Percentiles rank a stretch among this genome's conserved stretches.
Conservation (phyloP, 495 filamentous ascomycete species). For the Neurospora discreta region DNA sequence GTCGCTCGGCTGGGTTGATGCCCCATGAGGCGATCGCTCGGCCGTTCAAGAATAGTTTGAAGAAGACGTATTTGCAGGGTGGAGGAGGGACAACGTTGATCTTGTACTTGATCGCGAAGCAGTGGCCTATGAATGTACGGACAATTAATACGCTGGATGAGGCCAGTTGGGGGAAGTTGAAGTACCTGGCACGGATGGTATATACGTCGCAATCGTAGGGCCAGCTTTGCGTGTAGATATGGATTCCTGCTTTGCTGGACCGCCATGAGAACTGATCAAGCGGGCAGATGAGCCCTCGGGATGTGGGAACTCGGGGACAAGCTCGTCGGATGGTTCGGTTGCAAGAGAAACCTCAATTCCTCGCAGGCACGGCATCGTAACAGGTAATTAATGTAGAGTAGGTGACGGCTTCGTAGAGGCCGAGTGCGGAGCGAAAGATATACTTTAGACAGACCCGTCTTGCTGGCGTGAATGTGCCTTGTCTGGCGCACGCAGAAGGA, state of each 20-base stretch:
- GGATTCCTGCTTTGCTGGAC: conserved; percentile 7
- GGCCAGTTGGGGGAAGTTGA: not conserved
- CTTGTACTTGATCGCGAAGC: conserved; percentile 34
- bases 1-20: conserved; percentile 19
- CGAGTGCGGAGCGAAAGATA: not conserved
- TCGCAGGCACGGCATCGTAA: conserved; percentile 36
- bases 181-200: conserved; percentile 37
- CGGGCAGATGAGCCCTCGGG: conserved; percentile 35
- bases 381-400: not conserved
- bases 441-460: not conserved
- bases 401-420: not conserved
- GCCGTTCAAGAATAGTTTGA: conserved; percentile 42
- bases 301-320: conserved; percentile 38
- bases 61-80: conserved; percentile 31
- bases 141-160: not conserved
- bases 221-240: conserved; percentile 19
- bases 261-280: conserved; percentile 12
- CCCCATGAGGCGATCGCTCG: conserved; percentile 37
- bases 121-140: conserved; percentile 21
- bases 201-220: conserved; percentile 36
- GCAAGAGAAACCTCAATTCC: conserved; percentile 34
- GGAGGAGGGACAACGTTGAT: conserved; percentile 17
- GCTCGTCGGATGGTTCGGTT: conserved; percentile 17
- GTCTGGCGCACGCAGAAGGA: not conserved
- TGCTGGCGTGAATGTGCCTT: not conserved